Conservation (phyloP, 768 basidiomycete species). For the Tylopilus felleus region DNA sequence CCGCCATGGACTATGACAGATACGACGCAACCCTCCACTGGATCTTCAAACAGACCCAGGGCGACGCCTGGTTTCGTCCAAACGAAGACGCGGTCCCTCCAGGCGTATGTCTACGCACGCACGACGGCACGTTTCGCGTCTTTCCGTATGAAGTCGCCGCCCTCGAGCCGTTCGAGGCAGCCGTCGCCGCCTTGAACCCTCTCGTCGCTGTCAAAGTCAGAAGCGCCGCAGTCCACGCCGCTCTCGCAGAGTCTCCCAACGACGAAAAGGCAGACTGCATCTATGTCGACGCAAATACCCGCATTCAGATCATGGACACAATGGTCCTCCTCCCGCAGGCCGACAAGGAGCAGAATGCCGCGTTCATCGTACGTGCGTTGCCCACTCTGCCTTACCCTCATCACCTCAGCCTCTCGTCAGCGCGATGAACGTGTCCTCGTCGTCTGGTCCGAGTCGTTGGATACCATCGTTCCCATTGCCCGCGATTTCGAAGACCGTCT, state of each 20-base stretch:
- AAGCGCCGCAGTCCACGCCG: constrained; percentile 49
- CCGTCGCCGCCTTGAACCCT: constrained; percentile 50
- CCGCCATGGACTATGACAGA: constrained; percentile 34
- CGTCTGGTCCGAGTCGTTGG: constrained; percentile 80
- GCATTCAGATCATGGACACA: constrained; percentile 81
- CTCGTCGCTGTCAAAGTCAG: constrained; percentile 54
- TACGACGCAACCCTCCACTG: constrained; percentile 31
- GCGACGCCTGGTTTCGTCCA: constrained; percentile 54
- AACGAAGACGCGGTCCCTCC: constrained; percentile 45
- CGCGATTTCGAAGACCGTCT: constrained; percentile 56
- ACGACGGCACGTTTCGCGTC: constrained; percentile 47
- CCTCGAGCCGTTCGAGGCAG: constrained; percentile 53
- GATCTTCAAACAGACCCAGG: constrained; percentile 35
- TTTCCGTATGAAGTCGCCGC: constrained; percentile 53
- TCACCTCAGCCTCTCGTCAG: constrained; percentile 31
- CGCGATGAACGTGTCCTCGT: constrained; percentile 82
- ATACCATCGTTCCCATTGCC: constrained; percentile 57
- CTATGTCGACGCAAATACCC: constrained; percentile 52
- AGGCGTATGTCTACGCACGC: constrained; percentile 49
- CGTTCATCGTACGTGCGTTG: constrained; percentile 65
- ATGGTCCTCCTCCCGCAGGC: constrained; percentile 67
- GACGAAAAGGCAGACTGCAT: constrained; percentile 36
- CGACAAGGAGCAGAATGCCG: constrained; percentile 38
- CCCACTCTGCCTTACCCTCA: background rate
- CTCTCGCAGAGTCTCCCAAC: constrained; percentile 37